phyloP scores from a whole-genome alignment of 2,329 filamentous ascomycete genomes.

The Exophiala aquamarina region DNA sequence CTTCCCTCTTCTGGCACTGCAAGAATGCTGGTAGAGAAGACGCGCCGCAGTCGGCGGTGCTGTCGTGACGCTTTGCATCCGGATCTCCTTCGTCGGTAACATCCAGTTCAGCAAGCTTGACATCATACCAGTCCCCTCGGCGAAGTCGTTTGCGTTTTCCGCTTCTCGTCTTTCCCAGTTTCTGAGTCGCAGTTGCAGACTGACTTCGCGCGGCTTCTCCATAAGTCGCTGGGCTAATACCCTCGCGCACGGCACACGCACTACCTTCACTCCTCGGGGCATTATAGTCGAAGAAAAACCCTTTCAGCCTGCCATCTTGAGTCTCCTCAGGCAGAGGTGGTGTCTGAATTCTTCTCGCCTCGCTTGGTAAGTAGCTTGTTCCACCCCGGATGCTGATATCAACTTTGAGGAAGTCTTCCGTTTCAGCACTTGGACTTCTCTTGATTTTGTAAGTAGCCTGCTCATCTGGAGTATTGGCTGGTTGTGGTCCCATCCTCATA shows the following conservation, averaged over 20 bases:
- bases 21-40: conserved; percentile 11
- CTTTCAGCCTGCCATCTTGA: conserved; percentile 17
- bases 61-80: conserved; percentile 2
- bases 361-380: conserved; percentile 30
- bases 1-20: conserved; percentile 1
- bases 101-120: conserved; percentile 25
- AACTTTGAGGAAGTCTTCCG: conserved; percentile 29
- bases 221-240: conserved; percentile 1
- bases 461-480: conserved; percentile 27
- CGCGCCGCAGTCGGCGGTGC: conserved; percentile 12
- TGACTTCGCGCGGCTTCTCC: background rate
- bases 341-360: conserved; percentile 29
- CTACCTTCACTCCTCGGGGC: conserved; percentile 11
- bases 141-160: conserved; percentile 11
- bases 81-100: conserved; percentile 4
- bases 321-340: conserved; percentile 26
- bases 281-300: conserved; percentile 30
- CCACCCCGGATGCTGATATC: conserved; percentile 29
- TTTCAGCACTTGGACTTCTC: conserved; percentile 26
- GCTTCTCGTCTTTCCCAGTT: conserved; percentile 8
- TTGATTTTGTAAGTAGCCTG: conserved; percentile 29
- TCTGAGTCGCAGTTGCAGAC: background rate
- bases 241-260: background rate
- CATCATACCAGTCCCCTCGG: conserved; percentile 26
- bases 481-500: conserved; percentile 20